Conservation (phyloP, 257 asterid species). For the Fraxinus pennsylvanica region DNA sequence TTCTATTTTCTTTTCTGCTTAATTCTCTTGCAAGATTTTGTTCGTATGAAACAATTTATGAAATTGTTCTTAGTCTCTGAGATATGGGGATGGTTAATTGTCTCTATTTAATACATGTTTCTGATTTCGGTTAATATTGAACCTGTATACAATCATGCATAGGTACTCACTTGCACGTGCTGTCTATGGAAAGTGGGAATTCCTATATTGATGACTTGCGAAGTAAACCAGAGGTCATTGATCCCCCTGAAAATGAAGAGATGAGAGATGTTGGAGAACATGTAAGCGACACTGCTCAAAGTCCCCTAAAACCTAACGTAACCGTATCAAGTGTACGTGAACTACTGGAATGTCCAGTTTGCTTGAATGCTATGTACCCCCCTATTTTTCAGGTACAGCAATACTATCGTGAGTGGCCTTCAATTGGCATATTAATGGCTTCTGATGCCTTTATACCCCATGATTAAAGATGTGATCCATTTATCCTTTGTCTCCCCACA, state of each 20-base stretch:
- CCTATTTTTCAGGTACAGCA: constrained; percentile 48
- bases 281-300: constrained; percentile 27
- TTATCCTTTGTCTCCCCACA: not conserved
- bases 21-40: not conserved
- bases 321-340: constrained; percentile 43
- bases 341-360: constrained; percentile 58
- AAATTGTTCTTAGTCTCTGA: not conserved
- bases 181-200: constrained; percentile 34
- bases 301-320: constrained; percentile 33
- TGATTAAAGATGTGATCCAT: not conserved
- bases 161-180: constrained; percentile 3
- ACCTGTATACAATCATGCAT: not conserved
- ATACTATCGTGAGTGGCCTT: not conserved
- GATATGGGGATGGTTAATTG: not conserved
- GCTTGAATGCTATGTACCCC: constrained; percentile 64
- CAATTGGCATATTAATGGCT: not conserved
- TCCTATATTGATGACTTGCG: constrained; percentile 39
- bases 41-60: not conserved
- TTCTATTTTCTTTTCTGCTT: not conserved
- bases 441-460: not conserved
- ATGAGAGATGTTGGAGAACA: constrained; percentile 32
- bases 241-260: constrained; percentile 40
- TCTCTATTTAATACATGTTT: not conserved
- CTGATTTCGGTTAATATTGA: not conserved
- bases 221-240: constrained; percentile 40